phyloP scores from a whole-genome alignment of 352 stramenopile genomes.

The Phytophthora colocasiae region DNA sequence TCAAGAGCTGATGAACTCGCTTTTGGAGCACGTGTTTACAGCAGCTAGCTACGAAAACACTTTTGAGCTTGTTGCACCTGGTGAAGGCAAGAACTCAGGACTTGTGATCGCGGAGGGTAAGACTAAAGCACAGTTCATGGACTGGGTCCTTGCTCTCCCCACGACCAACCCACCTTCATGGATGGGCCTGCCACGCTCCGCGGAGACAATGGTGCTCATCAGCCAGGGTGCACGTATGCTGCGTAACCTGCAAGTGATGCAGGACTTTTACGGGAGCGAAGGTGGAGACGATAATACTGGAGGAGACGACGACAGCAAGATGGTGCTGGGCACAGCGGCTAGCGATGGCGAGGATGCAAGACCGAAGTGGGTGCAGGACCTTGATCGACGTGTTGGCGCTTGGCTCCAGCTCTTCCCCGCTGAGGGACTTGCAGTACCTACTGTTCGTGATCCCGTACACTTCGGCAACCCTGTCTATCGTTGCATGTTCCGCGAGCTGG shows the following conservation, averaged over 20 bases:
- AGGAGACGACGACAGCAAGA: constrained; percentile 63
- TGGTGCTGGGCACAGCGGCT: constrained; percentile 51
- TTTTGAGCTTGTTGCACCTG: constrained; percentile 66
- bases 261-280: constrained; percentile 84
- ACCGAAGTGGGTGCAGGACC: constrained; percentile 84
- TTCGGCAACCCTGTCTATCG: constrained; percentile 92
- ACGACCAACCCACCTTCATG: constrained; percentile 93
- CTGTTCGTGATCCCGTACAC: constrained; percentile 57
- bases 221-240: constrained; percentile 79
- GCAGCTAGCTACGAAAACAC: constrained; percentile 94
- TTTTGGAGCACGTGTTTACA: constrained; percentile 95
- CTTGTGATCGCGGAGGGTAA: constrained; percentile 91
- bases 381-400: constrained; percentile 68
- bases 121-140: constrained; percentile 92
- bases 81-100: constrained; percentile 49
- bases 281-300: constrained; percentile 41
- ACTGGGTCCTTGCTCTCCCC: constrained; percentile 89
- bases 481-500: constrained; percentile 91
- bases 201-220: constrained; percentile 91
- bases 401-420: constrained; percentile 73
- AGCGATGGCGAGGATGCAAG: constrained; percentile 49
- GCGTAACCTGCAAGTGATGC: constrained; percentile 84
- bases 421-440: constrained; percentile 46
- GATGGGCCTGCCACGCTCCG: constrained; percentile 93
- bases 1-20: constrained; percentile 94